Percentiles rank a stretch among this genome's conserved stretches.
These are phyloP conservation scores for Besnoitia besnoiti DNA, from an alignment of 169 alveolate species.

Conservation along the genomic window DNA sequence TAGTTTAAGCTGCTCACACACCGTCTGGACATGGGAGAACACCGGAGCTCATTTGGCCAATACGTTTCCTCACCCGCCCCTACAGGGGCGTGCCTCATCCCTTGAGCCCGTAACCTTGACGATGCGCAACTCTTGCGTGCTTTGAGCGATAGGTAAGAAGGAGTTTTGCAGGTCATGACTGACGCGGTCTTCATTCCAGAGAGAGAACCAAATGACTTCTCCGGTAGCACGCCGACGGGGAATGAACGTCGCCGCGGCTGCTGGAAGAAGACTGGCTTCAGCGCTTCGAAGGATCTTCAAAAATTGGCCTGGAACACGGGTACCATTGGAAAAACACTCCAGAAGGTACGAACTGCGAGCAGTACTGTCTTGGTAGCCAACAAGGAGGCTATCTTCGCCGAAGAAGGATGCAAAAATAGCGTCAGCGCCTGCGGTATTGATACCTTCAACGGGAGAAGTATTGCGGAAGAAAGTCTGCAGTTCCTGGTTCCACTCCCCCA, in stretches of 20 bases:
- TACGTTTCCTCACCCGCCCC: conserved; percentile 27
- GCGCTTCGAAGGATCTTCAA: background rate
- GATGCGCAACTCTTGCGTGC: conserved; percentile 2
- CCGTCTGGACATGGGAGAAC: too few relatives aligned
- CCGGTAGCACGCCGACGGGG: background rate
- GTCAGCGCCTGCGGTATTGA: background rate
- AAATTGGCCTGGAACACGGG: background rate
- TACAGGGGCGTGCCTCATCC: background rate
- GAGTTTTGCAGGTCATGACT: background rate
- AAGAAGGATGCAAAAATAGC: background rate
- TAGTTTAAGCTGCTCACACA: too few relatives aligned
- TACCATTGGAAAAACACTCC: background rate
- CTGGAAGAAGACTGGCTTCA: conserved; percentile 10
- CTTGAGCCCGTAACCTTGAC: background rate
- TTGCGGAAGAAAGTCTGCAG: background rate
- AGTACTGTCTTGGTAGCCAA: conserved; percentile 7
- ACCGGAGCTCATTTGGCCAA: too few relatives aligned
- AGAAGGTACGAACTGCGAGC: background rate
- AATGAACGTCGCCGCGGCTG: background rate
- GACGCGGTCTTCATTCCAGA: background rate
- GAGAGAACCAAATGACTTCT: background rate
- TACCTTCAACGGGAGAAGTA: background rate
- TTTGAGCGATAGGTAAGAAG: background rate
- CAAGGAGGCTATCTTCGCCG: conserved; percentile 2
- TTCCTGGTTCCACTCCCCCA: conserved; percentile 36